Evolutionary conservation across 805 yeast genomes (phyloP).

Genomic region (Candida pseudofarinosa): DNA sequence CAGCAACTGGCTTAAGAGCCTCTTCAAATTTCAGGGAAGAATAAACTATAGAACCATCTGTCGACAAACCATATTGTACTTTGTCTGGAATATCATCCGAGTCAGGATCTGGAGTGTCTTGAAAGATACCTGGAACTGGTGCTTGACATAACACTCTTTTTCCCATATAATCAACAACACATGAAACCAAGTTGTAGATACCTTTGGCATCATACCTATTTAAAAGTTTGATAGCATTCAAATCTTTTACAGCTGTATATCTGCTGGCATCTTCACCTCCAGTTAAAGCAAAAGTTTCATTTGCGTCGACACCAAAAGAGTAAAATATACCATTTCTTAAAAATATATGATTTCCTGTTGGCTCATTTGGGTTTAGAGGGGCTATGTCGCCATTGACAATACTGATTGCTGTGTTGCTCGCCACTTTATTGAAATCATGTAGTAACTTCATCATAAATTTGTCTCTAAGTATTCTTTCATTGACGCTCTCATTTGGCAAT

Average conservation of each 20-base stretch:
- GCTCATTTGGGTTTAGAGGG: slow-evolving; percentile 80
- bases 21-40: slow-evolving; percentile 51
- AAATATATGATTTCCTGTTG: slow-evolving; percentile 57
- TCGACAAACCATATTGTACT: slow-evolving; percentile 73
- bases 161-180: slow-evolving; percentile 89
- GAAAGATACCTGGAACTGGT: slow-evolving; percentile 89
- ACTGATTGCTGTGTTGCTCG: slow-evolving; percentile 75
- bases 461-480: slow-evolving; percentile 73
- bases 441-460: slow-evolving; percentile 65
- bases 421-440: slow-evolving; percentile 70
- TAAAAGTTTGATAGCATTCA: slow-evolving; percentile 64
- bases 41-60: slow-evolving; percentile 49
- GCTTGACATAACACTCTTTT: slow-evolving; percentile 87
- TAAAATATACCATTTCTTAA: slow-evolving; percentile 83
- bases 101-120: slow-evolving; percentile 39
- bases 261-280: slow-evolving; percentile 90
- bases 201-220: slow-evolving; percentile 62
- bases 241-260: slow-evolving; percentile 73
- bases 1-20: slow-evolving; percentile 58
- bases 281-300: slow-evolving; percentile 56
- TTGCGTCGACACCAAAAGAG: slow-evolving; percentile 64
- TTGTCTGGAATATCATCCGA: slow-evolving; percentile 40
- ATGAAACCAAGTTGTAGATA: slow-evolving; percentile 68
- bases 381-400: slow-evolving; percentile 68
- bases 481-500: slow-evolving; percentile 52